phyloP scores from a whole-genome alignment of 1,284 basidiomycete species.

The Irpex sp. region DNA sequence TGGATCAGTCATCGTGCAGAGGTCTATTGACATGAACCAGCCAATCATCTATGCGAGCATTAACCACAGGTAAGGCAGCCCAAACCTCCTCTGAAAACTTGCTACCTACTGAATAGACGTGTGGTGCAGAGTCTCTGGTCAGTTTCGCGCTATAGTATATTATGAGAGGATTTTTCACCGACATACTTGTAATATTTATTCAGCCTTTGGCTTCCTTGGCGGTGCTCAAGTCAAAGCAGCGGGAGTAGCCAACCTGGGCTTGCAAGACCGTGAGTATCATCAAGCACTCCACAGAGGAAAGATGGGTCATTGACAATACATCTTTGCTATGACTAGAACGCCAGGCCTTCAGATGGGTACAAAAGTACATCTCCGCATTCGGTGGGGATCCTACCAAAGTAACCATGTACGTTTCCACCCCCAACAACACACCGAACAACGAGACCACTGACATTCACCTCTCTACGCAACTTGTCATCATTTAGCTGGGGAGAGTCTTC shows the following conservation, averaged over 20 bases:
- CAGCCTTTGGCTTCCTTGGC: slow-evolving; percentile 42
- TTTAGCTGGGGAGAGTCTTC: slow-evolving; percentile 48
- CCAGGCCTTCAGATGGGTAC: slow-evolving; percentile 47
- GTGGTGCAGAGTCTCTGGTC: background rate
- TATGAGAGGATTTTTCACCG: too few relatives aligned
- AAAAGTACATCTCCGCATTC: slow-evolving; percentile 47
- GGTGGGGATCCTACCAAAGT: slow-evolving; percentile 46
- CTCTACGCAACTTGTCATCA: too few relatives aligned
- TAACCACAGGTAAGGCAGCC: slow-evolving; percentile 29
- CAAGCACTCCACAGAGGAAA: background rate
- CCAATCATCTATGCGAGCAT: slow-evolving; percentile 35
- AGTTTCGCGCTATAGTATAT: background rate
- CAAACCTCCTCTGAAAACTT: too few relatives aligned
- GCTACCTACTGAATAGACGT: too few relatives aligned
- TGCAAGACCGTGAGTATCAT: slow-evolving; percentile 38
- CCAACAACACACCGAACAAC: too few relatives aligned
- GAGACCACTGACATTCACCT: too few relatives aligned
- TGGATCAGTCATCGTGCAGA: slow-evolving; percentile 46
- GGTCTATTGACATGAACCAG: slow-evolving; percentile 44
- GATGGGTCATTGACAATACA: too few relatives aligned
- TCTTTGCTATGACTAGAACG: slow-evolving; percentile 20
- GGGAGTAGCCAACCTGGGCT: slow-evolving; percentile 46
- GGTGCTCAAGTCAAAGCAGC: slow-evolving; percentile 41
- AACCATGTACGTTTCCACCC: slow-evolving; percentile 30
- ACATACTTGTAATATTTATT: too few relatives aligned